phyloP scores from a whole-genome alignment of 1,284 basidiomycete genomes.

The Athelia psychrophila region DNA sequence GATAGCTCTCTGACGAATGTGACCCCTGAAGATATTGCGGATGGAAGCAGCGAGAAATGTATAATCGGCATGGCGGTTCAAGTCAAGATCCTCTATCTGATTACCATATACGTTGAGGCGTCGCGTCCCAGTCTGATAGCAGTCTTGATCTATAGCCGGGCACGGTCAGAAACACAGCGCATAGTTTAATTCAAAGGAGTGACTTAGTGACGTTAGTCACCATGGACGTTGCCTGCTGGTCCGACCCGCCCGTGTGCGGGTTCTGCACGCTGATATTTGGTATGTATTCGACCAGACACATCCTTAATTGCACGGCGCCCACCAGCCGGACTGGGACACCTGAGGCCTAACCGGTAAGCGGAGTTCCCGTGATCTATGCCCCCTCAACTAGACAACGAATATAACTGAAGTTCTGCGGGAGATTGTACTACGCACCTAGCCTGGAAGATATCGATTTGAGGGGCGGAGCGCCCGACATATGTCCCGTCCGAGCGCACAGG shows the following conservation, averaged over 20 bases:
- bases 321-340: constrained; percentile 20
- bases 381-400: too few species aligned
- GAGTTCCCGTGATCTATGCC: constrained; percentile 37
- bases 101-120: too few species aligned
- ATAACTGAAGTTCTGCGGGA: too few species aligned
- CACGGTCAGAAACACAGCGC: neutral
- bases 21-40: too few species aligned
- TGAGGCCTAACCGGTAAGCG: constrained; percentile 10
- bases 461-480: constrained; percentile 56
- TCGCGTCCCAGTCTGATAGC: constrained; percentile 37
- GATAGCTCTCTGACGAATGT: too few species aligned
- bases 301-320: constrained; percentile 15
- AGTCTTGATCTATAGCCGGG: constrained; percentile 30
- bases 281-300: constrained; percentile 8
- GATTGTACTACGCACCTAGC: too few species aligned
- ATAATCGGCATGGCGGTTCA: too few species aligned
- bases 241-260: constrained; percentile 48
- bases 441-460: too few species aligned
- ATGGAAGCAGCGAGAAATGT: too few species aligned
- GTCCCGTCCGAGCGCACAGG: constrained; percentile 41
- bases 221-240: constrained; percentile 46
- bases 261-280: constrained; percentile 42
- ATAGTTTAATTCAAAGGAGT: neutral
- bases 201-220: constrained; percentile 24
- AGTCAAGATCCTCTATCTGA: too few species aligned